Evolutionary conservation across 768 basidiomycete species (phyloP).

Genomic region (Leccinum subtestaceum): DNA sequence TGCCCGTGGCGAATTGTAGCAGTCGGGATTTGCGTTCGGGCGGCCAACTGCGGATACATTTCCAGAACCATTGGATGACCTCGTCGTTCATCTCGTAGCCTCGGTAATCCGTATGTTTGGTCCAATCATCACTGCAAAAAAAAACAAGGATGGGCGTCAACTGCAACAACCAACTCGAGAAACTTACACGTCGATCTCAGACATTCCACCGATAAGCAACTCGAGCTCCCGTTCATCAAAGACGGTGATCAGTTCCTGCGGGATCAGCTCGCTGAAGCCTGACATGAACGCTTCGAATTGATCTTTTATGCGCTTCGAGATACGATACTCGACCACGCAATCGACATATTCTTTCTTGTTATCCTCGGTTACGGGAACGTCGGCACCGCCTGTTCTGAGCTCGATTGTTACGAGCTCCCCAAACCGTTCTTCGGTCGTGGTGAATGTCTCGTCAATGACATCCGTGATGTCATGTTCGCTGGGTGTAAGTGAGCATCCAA

Average conservation of each 20-base stretch:
- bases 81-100: conserved; percentile 95
- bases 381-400: conserved; percentile 83
- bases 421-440: conserved; percentile 95
- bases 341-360: conserved; percentile 99
- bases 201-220: conserved; percentile 97
- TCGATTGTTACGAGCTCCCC: conserved; percentile 98
- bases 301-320: conserved; percentile 94
- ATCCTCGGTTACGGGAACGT: conserved; percentile 87
- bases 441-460: conserved; percentile 96
- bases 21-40: conserved; percentile 96
- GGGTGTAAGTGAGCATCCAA: conserved; percentile 11
- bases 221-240: conserved; percentile 98
- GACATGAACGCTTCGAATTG: conserved; percentile 99
- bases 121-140: conserved; percentile 83
- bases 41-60: conserved; percentile 96
- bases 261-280: conserved; percentile 99
- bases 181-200: conserved; percentile 95
- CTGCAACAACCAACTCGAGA: background rate
- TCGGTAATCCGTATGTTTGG: conserved; percentile 98
- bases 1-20: conserved; percentile 95
- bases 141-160: background rate
- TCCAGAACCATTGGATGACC: conserved; percentile 99
- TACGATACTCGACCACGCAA: conserved; percentile 92
- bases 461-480: conserved; percentile 99
- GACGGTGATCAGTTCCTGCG: conserved; percentile 95